Conservation (phyloP, 805 yeast species). For the Zygosaccharomyces bisporus region DNA sequence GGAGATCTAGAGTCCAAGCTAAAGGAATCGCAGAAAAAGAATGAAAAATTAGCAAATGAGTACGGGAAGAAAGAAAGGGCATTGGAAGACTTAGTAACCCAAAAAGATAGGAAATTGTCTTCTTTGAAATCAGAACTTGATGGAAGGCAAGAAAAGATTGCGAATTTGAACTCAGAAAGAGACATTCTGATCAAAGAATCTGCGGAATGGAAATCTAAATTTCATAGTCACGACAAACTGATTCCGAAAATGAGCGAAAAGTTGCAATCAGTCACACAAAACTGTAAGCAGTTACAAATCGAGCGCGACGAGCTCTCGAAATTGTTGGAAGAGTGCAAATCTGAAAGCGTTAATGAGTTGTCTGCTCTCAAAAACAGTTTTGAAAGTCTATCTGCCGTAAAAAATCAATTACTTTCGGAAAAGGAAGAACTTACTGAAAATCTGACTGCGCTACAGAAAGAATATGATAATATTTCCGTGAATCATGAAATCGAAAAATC, state of each 20-base stretch:
- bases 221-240: constrained; percentile 34
- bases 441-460: background rate
- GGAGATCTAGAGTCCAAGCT: constrained; percentile 46
- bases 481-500: constrained; percentile 16
- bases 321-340: constrained; percentile 12
- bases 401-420: constrained; percentile 11
- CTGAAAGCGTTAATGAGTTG: constrained; percentile 15
- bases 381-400: constrained; percentile 10
- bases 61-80: constrained; percentile 23
- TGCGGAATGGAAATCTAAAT: constrained; percentile 25
- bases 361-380: constrained; percentile 8
- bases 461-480: constrained; percentile 1
- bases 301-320: constrained; percentile 25
- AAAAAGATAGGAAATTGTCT: constrained; percentile 9
- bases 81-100: constrained; percentile 22
- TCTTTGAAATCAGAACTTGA: constrained; percentile 6
- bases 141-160: background rate
- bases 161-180: constrained; percentile 21
- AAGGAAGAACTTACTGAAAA: constrained; percentile 7
- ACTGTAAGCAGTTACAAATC: constrained; percentile 28
- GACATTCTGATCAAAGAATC: constrained; percentile 25
- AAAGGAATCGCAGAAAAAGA: constrained; percentile 43
- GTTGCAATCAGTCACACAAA: constrained; percentile 41
- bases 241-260: constrained; percentile 45
- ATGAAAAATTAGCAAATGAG: constrained; percentile 35